Conservation (phyloP, 805 yeast genomes). For the Candida palmyrensis region DNA sequence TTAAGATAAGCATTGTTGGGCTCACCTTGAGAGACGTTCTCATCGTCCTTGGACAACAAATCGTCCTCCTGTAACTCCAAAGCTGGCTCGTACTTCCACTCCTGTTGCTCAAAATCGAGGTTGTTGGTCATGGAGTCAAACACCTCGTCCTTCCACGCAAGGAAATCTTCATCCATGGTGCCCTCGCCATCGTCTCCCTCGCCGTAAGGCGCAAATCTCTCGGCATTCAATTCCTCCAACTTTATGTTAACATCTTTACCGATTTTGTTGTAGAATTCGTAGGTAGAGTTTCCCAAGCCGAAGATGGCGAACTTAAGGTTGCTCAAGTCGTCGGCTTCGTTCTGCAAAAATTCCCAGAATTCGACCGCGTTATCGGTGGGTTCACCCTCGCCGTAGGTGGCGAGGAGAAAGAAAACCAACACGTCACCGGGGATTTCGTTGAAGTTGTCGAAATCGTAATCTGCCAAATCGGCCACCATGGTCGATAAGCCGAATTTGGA, state of each 20-base stretch:
- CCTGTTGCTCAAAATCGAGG: constrained; percentile 73
- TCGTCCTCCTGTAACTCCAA: constrained; percentile 37
- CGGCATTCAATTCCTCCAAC: constrained; percentile 61
- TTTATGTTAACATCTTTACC: constrained; percentile 56
- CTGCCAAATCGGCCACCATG: constrained; percentile 84
- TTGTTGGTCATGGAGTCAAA: constrained; percentile 61
- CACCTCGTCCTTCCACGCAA: constrained; percentile 84
- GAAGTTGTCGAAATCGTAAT: constrained; percentile 77
- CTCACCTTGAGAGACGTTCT: constrained; percentile 63
- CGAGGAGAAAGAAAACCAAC: constrained; percentile 64
- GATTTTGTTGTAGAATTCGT: constrained; percentile 85
- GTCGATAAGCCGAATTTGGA: constrained; percentile 76
- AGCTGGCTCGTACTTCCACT: constrained; percentile 72
- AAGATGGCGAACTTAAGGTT: constrained; percentile 68
- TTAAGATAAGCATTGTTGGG: constrained; percentile 51
- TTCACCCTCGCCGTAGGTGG: constrained; percentile 98
- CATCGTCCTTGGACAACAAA: constrained; percentile 20
- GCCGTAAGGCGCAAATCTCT: constrained; percentile 70
- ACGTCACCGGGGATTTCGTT: constrained; percentile 57
- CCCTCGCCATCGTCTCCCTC: constrained; percentile 95
- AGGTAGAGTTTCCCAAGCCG: constrained; percentile 93
- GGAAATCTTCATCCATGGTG: constrained; percentile 89
- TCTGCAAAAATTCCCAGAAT: constrained; percentile 64
- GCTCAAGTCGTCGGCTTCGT: constrained; percentile 50
- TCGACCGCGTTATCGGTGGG: constrained; percentile 92